A percentile compares a stretch with the other conserved stretches of the same genome.
These are phyloP conservation scores for Fusarium scirpi DNA, from an alignment of 2,329 filamentous ascomycete species.

Conservation along the genomic window DNA sequence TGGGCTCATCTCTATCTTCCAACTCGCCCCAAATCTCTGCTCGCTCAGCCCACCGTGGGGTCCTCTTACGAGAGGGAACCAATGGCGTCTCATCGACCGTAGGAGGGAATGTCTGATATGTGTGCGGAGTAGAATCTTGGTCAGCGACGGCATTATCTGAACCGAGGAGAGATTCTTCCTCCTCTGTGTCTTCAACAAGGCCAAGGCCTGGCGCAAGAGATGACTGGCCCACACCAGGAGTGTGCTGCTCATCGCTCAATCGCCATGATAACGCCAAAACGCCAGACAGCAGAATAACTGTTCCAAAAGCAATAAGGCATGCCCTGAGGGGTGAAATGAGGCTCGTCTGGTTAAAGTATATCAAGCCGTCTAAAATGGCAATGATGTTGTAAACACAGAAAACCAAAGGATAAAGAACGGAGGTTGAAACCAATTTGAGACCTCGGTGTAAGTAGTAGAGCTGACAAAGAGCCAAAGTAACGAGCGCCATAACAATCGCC, in stretches of 20 bases:
- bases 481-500: conserved; percentile 85
- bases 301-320: conserved; percentile 86
- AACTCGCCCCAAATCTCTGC: conserved; percentile 91
- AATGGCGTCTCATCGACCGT: conserved; percentile 54
- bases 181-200: conserved; percentile 76
- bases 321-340: conserved; percentile 81
- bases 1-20: conserved; percentile 74
- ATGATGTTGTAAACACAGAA: conserved; percentile 99
- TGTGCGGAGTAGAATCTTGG: conserved; percentile 53
- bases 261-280: conserved; percentile 95
- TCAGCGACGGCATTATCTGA: conserved; percentile 59
- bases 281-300: conserved; percentile 84
- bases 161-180: conserved; percentile 66
- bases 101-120: conserved; percentile 63
- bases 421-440: conserved; percentile 93
- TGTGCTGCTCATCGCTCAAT: conserved; percentile 80
- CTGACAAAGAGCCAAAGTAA: conserved; percentile 86
- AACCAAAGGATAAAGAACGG: conserved; percentile 93
- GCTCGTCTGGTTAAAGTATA: conserved; percentile 93
- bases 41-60: conserved; percentile 72
- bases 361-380: conserved; percentile 94
- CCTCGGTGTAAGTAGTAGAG: conserved; percentile 96
- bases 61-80: conserved; percentile 60
- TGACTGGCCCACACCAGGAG: conserved; percentile 71
- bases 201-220: conserved; percentile 85